Conservation (phyloP, 139 green algal genomes). For the Pycnococcus provasolii region DNA sequence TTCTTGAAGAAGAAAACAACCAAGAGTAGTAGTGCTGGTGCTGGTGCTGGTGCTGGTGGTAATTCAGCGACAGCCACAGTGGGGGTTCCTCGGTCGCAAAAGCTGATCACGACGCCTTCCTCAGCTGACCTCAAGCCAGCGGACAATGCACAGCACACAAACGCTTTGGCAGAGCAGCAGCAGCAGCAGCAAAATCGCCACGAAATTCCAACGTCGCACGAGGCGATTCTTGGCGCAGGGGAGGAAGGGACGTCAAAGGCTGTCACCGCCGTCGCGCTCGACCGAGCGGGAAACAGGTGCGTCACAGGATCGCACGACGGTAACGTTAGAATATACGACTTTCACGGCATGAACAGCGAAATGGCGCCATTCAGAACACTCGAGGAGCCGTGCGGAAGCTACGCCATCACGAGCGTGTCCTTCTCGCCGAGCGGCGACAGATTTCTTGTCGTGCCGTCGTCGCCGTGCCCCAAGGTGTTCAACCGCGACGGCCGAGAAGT, state of each 20-base stretch:
- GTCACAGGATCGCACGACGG: conserved; percentile 69
- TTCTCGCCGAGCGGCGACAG: conserved; percentile 51
- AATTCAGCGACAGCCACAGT: too few species aligned
- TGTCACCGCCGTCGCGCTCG: conserved; percentile 61
- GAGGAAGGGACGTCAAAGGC: conserved; percentile 31
- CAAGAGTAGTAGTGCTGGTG: too few species aligned
- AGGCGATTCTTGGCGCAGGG: too few species aligned
- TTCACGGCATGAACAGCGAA: conserved; percentile 72
- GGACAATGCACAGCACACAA: too few species aligned
- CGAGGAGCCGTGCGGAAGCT: conserved; percentile 22
- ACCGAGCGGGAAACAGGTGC: conserved; percentile 59
- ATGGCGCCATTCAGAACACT: conserved; percentile 60
- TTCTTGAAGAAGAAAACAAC: too few species aligned
- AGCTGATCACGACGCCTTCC: too few species aligned
- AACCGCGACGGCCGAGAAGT: conserved; percentile 62
- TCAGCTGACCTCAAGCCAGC: too few species aligned
- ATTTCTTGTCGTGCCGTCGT: conserved; percentile 66
- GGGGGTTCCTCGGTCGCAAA: too few species aligned
- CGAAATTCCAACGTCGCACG: too few species aligned
- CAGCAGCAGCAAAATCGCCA: too few species aligned
- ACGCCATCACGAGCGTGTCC: neutral
- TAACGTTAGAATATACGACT: conserved; percentile 38
- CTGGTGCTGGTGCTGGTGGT: too few species aligned
- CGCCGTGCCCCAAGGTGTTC: conserved; percentile 50
- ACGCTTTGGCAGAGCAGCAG: too few species aligned